Evolutionary conservation across 805 yeast species (phyloP), one percentile per base, ranked within the genome.

Genomic region (Grigorovia transvaalensis): DNA sequence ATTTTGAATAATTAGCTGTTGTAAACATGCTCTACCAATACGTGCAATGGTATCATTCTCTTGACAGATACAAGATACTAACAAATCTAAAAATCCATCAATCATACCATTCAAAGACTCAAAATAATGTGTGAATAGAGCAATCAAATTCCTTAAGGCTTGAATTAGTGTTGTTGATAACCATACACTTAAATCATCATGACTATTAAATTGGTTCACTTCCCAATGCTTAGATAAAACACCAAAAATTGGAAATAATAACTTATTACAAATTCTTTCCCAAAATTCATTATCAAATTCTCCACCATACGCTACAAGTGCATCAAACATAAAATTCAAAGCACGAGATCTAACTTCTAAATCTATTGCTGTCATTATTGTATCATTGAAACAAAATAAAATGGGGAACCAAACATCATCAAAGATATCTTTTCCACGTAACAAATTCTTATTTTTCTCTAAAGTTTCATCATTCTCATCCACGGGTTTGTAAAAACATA

Each of bases 31-130:
- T 61, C 95, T 79, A 38, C 99, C 99, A 57, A 91, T 91, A 60
- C 96, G 77, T 0, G 97, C 95, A 60, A 95, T 89, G 0, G 98
- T 90, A 62, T 93, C 99, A 65, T 93, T 91, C 60, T 90, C 96
- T 67, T 93, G 99, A 60, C 96, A 88, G 49, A 93, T 88, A 69
- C 99, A 93, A 6, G 91, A 83, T 1, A 82, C 81, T 52, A 93
- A 69, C 49, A 95, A 74, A 18, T 80, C 81, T 67, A 95, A 74
- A 65, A 85, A 88, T 1, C 88, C 93, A 54, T 81, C 86, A 49
- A 91, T 73, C 78, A 86, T 80, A 44, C 79, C 74, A 58, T 82
- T 82, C 62, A 93, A 77, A 2, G 83, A 77, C 44, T 79, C 86
- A 65, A 90, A 93, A 68, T 86, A 91, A 56, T 83, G 85, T 0